A percentile compares a stretch with the other conserved stretches of the same genome.
Conservation (phyloP, 1,284 basidiomycete species). For the Stygiomarasmius scandens region DNA sequence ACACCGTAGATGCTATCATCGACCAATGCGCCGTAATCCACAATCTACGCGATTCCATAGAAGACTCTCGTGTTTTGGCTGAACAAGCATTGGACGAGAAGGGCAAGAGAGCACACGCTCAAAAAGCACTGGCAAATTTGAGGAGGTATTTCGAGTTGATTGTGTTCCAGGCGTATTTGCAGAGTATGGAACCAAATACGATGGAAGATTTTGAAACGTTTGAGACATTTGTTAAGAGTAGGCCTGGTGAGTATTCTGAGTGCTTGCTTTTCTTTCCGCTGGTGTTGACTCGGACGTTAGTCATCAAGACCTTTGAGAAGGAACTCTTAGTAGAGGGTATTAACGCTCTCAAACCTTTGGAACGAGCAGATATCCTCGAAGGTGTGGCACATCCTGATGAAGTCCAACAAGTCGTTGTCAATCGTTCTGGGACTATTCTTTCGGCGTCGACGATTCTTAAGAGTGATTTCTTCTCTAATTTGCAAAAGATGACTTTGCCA, state of each 20-base stretch:
- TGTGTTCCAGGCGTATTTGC: constrained; percentile 93
- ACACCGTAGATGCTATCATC: constrained; percentile 88
- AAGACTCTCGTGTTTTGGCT: constrained; percentile 74
- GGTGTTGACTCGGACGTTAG: constrained; percentile 39
- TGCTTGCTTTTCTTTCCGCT: neutral
- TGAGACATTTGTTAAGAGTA: constrained; percentile 78
- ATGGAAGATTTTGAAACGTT: constrained; percentile 78
- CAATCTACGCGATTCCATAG: constrained; percentile 89
- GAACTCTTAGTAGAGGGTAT: constrained; percentile 84
- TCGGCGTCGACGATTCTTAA: constrained; percentile 96
- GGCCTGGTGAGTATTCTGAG: constrained; percentile 61
- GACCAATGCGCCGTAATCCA: constrained; percentile 86
- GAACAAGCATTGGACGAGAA: constrained; percentile 78
- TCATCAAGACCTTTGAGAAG: constrained; percentile 95
- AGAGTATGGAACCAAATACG: constrained; percentile 83
- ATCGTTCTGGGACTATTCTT: constrained; percentile 85
- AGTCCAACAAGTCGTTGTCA: constrained; percentile 82
- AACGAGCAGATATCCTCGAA: constrained; percentile 71
- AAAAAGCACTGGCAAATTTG: constrained; percentile 81
- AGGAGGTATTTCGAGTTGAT: constrained; percentile 90
- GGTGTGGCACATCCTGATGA: constrained; percentile 89
- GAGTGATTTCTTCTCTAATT: constrained; percentile 93
- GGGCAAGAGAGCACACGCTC: constrained; percentile 64
- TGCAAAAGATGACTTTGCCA: constrained; percentile 94
- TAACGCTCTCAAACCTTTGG: constrained; percentile 84